Evolutionary conservation across 1,139 yeast species (phyloP).

Genomic region (Lodderomyces orthopsilosis): DNA sequence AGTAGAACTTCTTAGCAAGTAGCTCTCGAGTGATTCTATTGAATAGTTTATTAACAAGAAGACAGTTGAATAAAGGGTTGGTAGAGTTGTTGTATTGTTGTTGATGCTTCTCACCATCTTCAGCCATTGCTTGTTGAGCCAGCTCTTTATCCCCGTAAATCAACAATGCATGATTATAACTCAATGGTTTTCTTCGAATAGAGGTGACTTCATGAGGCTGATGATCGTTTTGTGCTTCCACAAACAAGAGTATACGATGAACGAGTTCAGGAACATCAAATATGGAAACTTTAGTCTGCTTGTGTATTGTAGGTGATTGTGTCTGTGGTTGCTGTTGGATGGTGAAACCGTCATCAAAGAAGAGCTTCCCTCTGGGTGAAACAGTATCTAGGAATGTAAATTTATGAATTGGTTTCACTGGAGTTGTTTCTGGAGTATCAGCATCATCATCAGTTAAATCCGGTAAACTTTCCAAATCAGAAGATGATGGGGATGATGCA

Average conservation of each 20-base stretch:
- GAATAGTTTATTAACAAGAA: conserved; percentile 70
- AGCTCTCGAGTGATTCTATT: conserved; percentile 52
- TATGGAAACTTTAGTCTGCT: conserved; percentile 43
- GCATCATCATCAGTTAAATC: conserved; percentile 35
- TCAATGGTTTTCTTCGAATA: conserved; percentile 63
- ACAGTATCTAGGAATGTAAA: conserved; percentile 10
- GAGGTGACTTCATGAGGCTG: conserved; percentile 62
- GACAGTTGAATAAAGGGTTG: conserved; percentile 50
- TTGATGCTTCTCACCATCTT: conserved; percentile 15
- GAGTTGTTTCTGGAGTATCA: conserved; percentile 32
- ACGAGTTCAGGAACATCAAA: conserved; percentile 79
- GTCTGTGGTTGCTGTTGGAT: neutral
- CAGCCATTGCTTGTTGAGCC: conserved; percentile 47
- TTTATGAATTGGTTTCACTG: conserved; percentile 15
- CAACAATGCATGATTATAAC: conserved; percentile 53
- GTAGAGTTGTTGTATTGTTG: conserved; percentile 3
- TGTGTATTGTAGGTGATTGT: conserved; percentile 7
- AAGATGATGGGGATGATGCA: conserved; percentile 14
- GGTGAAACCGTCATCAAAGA: neutral
- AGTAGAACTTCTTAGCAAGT: conserved; percentile 54
- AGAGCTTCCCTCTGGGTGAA: neutral
- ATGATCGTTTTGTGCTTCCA: conserved; percentile 47
- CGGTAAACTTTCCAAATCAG: conserved; percentile 39
- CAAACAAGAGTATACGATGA: conserved; percentile 54
- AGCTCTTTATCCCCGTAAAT: conserved; percentile 48